Evolutionary conservation across 805 yeast species (phyloP).

Genomic region (Yarrowia sp.): DNA sequence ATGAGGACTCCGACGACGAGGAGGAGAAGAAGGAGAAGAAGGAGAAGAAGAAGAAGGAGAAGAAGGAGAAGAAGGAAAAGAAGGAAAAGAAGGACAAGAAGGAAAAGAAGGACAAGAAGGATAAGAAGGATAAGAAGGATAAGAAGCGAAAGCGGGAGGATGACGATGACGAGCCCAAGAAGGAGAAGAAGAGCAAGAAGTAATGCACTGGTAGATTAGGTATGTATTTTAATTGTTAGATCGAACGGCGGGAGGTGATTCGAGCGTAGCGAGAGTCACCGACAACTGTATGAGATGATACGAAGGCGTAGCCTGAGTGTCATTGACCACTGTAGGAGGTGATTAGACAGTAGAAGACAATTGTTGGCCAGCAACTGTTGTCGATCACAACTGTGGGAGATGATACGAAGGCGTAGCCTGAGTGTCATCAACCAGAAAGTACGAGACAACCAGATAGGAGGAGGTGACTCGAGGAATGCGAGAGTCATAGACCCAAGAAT

Average conservation of each 20-base stretch:
- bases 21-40: slow-evolving; percentile 49
- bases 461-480: too few relatives aligned
- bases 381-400: background rate
- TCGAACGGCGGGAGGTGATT: too few relatives aligned
- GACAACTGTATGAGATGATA: too few relatives aligned
- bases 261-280: too few relatives aligned
- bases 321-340: too few relatives aligned
- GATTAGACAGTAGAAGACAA: too few relatives aligned
- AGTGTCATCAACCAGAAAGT: background rate
- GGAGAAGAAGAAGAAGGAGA: slow-evolving; percentile 63
- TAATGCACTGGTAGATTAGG: slow-evolving; percentile 25
- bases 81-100: slow-evolving; percentile 46
- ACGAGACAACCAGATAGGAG: too few relatives aligned
- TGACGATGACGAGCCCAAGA: slow-evolving; percentile 48
- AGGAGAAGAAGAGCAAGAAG: slow-evolving; percentile 46
- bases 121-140: slow-evolving; percentile 47
- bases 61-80: slow-evolving; percentile 46
- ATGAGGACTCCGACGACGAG: slow-evolving; percentile 41
- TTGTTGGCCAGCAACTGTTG: too few relatives aligned
- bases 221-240: slow-evolving; percentile 36
- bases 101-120: slow-evolving; percentile 48
- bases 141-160: slow-evolving; percentile 49
- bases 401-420: background rate
- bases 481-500: too few relatives aligned
- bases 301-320: too few relatives aligned